Percentiles rank a stretch among this genome's conserved stretches.
These are phyloP conservation scores for Gigaspora rosea DNA, from an alignment of 192 early-diverging fungal species.

Conservation along the genomic window DNA sequence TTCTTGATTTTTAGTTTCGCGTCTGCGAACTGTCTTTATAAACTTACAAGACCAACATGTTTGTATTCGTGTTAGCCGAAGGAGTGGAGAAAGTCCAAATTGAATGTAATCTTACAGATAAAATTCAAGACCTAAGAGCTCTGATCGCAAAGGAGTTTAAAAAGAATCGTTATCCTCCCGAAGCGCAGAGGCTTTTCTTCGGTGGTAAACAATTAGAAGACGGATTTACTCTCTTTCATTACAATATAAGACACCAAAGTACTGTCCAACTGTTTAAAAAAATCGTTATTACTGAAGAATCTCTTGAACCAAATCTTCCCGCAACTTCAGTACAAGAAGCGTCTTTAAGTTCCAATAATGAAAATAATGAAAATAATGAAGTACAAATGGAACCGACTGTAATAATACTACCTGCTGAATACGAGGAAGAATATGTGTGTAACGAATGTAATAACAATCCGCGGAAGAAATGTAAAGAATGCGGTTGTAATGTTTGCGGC, in stretches of 20 bases:
- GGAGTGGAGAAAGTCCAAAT: no score
- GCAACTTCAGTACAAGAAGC: not conserved
- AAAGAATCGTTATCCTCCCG: not conserved
- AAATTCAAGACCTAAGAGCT: no score
- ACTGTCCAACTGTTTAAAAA: conserved; percentile 35
- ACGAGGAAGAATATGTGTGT: conserved; percentile 37
- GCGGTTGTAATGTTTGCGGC: conserved; percentile 56
- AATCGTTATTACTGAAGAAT: not conserved
- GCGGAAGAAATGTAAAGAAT: conserved; percentile 42
- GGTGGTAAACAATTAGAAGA: conserved; percentile 48
- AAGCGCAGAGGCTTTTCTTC: conserved; percentile 39
- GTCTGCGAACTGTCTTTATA: no score
- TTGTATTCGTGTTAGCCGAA: no score
- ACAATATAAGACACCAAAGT: conserved; percentile 40
- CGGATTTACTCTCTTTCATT: conserved; percentile 46
- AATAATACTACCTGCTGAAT: not conserved
- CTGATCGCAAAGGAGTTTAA: no score
- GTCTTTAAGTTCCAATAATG: not conserved
- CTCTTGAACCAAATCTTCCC: no score
- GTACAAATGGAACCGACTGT: conserved; percentile 1
- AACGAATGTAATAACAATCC: conserved; percentile 39
- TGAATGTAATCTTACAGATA: no score
- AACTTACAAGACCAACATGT: no score
- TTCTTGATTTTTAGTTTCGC: no score
- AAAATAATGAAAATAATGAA: no score